Conservation (phyloP, 805 yeast species). For the Monosporozyma aquatica region DNA sequence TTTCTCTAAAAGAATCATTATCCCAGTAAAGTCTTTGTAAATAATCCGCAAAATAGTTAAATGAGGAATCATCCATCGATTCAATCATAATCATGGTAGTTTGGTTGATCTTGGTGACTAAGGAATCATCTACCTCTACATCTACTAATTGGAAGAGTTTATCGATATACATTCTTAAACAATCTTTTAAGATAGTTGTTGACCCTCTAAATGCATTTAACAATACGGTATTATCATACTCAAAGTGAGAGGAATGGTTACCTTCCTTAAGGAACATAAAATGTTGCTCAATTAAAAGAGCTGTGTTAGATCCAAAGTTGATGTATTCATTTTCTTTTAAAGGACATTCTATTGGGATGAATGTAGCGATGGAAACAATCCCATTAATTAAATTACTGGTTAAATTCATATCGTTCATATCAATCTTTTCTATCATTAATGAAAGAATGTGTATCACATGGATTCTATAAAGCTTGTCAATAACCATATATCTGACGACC, state of each 20-base stretch:
- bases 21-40: constrained; percentile 35
- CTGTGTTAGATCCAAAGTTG: constrained; percentile 33
- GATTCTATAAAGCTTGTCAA: constrained; percentile 54
- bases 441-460: constrained; percentile 70
- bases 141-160: constrained; percentile 59
- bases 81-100: constrained; percentile 44
- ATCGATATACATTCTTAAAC: constrained; percentile 49
- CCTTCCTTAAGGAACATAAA: constrained; percentile 38
- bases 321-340: constrained; percentile 33
- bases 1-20: constrained; percentile 47
- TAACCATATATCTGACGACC: constrained; percentile 57
- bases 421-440: constrained; percentile 70
- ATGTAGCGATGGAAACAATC: constrained; percentile 60
- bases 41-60: constrained; percentile 35
- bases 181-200: constrained; percentile 55
- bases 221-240: constrained; percentile 38
- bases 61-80: constrained; percentile 50
- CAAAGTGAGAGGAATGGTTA: constrained; percentile 41
- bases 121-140: constrained; percentile 33
- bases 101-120: constrained; percentile 36
- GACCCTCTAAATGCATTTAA: constrained; percentile 59
- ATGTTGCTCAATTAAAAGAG: constrained; percentile 59
- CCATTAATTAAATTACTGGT: constrained; percentile 63
- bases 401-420: constrained; percentile 77
- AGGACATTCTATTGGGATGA: constrained; percentile 63